Evolutionary conservation across 176 grass and related monocot species (phyloP).

Genomic region (Saccharum officinarum): DNA sequence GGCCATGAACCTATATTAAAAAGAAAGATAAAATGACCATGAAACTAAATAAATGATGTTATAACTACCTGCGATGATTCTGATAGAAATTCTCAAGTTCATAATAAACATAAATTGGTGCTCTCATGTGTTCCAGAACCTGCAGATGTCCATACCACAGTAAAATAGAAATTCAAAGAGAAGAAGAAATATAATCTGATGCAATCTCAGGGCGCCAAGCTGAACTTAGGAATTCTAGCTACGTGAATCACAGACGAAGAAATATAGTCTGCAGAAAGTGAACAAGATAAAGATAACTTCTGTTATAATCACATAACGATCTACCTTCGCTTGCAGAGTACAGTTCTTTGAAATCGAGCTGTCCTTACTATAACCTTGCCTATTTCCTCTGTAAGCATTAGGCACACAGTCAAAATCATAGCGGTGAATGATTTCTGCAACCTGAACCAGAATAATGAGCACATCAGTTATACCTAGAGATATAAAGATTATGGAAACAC

Average conservation of each 20-base stretch:
- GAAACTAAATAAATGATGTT: conserved; percentile 9
- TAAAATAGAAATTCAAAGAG: conserved; percentile 6
- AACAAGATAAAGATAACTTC: conserved; percentile 9
- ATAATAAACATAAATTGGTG: conserved; percentile 93
- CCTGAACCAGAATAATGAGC: conserved; percentile 40
- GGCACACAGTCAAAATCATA: conserved; percentile 93
- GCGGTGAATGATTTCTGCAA: conserved; percentile 67
- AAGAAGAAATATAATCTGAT: conserved; percentile 1
- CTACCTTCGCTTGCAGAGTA: conserved; percentile 67
- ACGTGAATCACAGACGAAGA: not conserved
- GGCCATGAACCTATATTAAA: not conserved
- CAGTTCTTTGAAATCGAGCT: conserved; percentile 86
- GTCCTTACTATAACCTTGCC: conserved; percentile 75
- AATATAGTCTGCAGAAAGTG: not conserved
- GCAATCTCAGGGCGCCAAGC: not conserved
- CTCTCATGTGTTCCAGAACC: conserved; percentile 76
- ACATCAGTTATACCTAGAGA: not conserved
- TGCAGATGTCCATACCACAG: conserved; percentile 33
- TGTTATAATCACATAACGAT: conserved; percentile 23
- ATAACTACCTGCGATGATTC: conserved; percentile 83
- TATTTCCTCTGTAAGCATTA: conserved; percentile 71
- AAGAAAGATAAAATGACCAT: not conserved
- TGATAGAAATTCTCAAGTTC: conserved; percentile 97
- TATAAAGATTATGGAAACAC: not conserved
- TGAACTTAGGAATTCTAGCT: not conserved